A percentile compares a stretch with the other conserved stretches of the same genome.
Conservation (phyloP, 2,329 filamentous ascomycete genomes). For the Sporothrix protearum region DNA sequence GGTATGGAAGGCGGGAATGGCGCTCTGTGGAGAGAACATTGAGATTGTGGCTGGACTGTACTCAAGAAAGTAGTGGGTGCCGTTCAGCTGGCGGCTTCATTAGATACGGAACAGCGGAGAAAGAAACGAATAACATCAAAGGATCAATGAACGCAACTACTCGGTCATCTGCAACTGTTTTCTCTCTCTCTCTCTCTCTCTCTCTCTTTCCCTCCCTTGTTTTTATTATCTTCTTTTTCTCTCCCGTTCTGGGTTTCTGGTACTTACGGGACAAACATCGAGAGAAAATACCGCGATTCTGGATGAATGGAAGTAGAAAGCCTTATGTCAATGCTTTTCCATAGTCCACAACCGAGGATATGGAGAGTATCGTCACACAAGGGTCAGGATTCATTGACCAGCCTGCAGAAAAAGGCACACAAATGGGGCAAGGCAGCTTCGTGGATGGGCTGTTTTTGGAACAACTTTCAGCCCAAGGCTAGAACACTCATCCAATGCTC, state of each 20-base stretch:
- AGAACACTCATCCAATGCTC: background rate
- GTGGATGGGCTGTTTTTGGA: background rate
- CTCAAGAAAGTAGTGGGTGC: background rate
- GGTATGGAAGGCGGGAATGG: background rate
- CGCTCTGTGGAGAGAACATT: background rate
- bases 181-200: too few species aligned
- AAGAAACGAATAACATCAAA: background rate
- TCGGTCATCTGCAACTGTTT: too few species aligned
- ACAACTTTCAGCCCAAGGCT: too few species aligned
- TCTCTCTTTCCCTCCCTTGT: too few species aligned
- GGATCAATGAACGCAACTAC: background rate
- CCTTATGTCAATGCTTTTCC: background rate
- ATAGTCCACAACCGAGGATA: background rate
- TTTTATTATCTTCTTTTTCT: background rate
- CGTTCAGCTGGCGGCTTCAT: background rate
- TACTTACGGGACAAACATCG: background rate
- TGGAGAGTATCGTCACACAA: background rate
- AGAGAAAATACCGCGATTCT: background rate
- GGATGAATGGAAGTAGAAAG: background rate
- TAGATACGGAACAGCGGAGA: background rate
- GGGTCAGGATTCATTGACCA: background rate
- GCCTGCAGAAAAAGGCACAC: background rate
- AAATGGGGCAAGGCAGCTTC: background rate
- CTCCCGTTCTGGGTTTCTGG: background rate
- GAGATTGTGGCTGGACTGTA: background rate